Percentiles rank a stretch among this genome's conserved stretches.
phyloP scores from a whole-genome alignment of 768 basidiomycete species.

The Trametes cingulata region DNA sequence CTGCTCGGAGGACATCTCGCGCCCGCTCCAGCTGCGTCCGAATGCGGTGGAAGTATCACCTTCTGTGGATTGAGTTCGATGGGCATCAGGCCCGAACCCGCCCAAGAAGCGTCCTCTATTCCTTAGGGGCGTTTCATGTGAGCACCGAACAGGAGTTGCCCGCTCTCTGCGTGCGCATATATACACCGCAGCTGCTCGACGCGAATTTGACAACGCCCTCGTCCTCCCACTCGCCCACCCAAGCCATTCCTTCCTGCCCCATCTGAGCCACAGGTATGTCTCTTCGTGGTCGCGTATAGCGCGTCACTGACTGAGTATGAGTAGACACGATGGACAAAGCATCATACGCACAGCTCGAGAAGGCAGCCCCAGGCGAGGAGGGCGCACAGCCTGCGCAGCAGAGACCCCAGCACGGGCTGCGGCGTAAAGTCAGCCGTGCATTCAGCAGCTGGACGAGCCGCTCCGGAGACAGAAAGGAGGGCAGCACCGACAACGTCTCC shows the following conservation, averaged over 20 bases:
- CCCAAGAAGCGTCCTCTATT: background rate
- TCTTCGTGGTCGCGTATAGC: background rate
- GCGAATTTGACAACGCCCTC: background rate
- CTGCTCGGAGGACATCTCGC: no score
- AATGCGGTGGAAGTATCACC: background rate
- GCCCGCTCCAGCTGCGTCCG: no score
- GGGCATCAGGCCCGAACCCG: background rate
- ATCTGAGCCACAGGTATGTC: no score
- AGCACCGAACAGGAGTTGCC: background rate
- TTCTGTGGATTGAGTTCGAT: conserved; percentile 6
- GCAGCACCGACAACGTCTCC: background rate
- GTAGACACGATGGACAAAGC: background rate
- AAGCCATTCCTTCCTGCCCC: background rate
- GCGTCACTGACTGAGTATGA: no score
- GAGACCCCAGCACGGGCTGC: background rate
- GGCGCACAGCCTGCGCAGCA: background rate
- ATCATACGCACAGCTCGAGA: background rate
- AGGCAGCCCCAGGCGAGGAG: background rate
- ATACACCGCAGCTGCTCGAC: background rate
- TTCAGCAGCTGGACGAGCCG: background rate
- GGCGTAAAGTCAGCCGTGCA: conserved; percentile 3
- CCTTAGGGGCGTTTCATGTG: background rate
- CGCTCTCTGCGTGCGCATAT: background rate
- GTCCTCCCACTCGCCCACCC: background rate
- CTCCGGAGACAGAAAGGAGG: background rate